Evolutionary conservation across 805 yeast species (phyloP), one percentile per base, ranked within the genome.

Genomic region (Wickerhamiella nectarea): DNA sequence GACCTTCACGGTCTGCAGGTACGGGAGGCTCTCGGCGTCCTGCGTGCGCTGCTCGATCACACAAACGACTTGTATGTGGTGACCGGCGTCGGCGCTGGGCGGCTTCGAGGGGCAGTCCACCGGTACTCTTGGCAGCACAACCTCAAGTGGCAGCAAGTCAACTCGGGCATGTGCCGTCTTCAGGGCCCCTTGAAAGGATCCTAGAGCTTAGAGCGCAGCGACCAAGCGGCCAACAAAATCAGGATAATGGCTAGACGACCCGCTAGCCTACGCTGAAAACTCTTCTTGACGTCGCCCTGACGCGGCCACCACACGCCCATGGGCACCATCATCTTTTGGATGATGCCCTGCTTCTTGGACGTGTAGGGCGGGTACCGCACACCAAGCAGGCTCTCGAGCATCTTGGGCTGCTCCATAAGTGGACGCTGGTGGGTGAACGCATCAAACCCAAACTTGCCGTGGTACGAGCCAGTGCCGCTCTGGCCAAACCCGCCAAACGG

Each of bases 401-500:
- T 76, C 46, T 68, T 69, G 12, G 80, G 77, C 57, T 80, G 83
- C 38, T 67, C 71, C 50, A 82, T 57, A 2, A 77, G 66, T 0
- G 86, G 72, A 53, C 94, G 71, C 56, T 73, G 74, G 59, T 83
- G 94, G 1, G 85, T 72, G 56, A 87, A 87, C n/a, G 80, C 67
- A 36, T 76, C 73, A 49, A 76, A 70, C 7, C 86, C 79, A 57
- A 63, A 68, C 48, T 61, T 63, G 3, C 95, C 95, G 57, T 86
- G 95, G 62, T 85, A 86, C 26, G 70, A 63, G 9, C 96, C 96
- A 46, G 67, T 65, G 1, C 97, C 97, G 0, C 95, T 83, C 12
- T 58, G 58, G 11, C 96, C 95, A 45, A 87, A 64, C 19, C 97
- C 97, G 26, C 97, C 97, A 62, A 87, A 89, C 20, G 96, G 96